Evolutionary conservation across 225 moss, liverwort and hornwort genomes (phyloP), one percentile per base, ranked within the genome.

Genomic region (Physcomitrium patens): DNA sequence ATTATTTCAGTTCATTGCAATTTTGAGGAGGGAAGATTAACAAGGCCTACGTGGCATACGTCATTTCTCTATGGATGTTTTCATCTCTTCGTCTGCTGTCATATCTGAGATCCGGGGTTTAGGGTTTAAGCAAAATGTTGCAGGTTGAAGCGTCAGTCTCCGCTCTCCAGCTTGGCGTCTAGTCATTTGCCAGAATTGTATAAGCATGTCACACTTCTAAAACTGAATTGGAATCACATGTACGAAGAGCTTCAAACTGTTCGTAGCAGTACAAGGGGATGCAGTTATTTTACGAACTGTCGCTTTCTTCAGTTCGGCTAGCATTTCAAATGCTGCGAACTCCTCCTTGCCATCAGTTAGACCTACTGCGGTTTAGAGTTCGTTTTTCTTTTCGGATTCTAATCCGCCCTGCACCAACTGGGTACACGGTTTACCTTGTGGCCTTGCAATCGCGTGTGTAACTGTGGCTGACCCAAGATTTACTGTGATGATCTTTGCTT

Each of bases 191-290:
- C 31, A 31, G 5, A 31, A 31, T 28, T 18, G 28, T 19, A 44
- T 27, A 17, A 5, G 37, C 50, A 0, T 53, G 24, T 11, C 31
- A 68, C 56, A 41, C 24, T 69, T 59, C 22, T 20, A 3, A 13
- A 28, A 56, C 47, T 22, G n/a, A 48, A 10, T 18, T 52, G 44
- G 49, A 18, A 56, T 27, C 16, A 57, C 57, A 44, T 52, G 15
- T 51, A 20, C 53, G 37, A 60, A 77, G 60, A 60, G 74, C 43
- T 74, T 58, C 64, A 20, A 51, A 73, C 51, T 58, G 43, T 73
- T 68, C 22, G n/a, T 60, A 71, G 28, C 22, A 69, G 57, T 58
- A 31, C 51, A 11, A 68, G 23, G 47, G 70, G 69, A 37, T 24
- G 46, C 37, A 18, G 60, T n/a, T 47, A 48, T 7, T n/a, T 23